Conservation (phyloP, 2,329 filamentous ascomycete genomes). For the Keithomyces neogunnii region DNA sequence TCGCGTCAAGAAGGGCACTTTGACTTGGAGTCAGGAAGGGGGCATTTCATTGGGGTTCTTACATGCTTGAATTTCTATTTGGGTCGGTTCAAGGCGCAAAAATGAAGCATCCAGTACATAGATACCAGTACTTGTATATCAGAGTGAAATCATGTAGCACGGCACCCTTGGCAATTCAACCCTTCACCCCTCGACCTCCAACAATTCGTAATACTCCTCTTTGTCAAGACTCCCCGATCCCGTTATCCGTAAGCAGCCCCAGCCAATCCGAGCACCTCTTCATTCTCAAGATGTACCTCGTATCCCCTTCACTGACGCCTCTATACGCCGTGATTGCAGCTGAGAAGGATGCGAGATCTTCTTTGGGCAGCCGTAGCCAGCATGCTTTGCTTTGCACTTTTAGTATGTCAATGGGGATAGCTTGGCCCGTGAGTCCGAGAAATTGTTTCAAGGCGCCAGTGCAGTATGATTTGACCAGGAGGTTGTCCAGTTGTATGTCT, state of each 20-base stretch:
- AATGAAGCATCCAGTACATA: slow-evolving; percentile 7
- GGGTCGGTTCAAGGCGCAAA: slow-evolving; percentile 1
- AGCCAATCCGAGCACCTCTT: slow-evolving; percentile 56
- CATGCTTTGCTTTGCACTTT: slow-evolving; percentile 46
- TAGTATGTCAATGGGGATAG: slow-evolving; percentile 63
- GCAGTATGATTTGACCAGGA: slow-evolving; percentile 56
- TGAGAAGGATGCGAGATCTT: slow-evolving; percentile 51
- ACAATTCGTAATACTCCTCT: slow-evolving; percentile 35
- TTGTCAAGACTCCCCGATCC: slow-evolving; percentile 23
- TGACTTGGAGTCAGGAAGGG: slow-evolving; percentile 9
- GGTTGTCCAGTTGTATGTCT: slow-evolving; percentile 40
- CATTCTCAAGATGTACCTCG: slow-evolving; percentile 45
- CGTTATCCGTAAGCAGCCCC: slow-evolving; percentile 45
- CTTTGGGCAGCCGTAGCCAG: slow-evolving; percentile 57
- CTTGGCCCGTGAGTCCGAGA: slow-evolving; percentile 59
- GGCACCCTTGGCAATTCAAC: background rate
- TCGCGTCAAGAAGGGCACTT: slow-evolving; percentile 4
- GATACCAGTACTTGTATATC: slow-evolving; percentile 9
- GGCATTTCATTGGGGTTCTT: slow-evolving; percentile 3
- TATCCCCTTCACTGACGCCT: slow-evolving; percentile 33
- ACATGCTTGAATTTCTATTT: slow-evolving; percentile 1
- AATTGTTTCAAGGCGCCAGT: slow-evolving; percentile 57
- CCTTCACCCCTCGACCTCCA: slow-evolving; percentile 11
- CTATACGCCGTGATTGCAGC: slow-evolving; percentile 60
- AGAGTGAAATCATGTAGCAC: background rate